A percentile compares a stretch with the other conserved stretches of the same genome.
These are phyloP conservation scores for Chaetomium fimeti DNA, from an alignment of 495 filamentous ascomycete genomes.

Conservation along the genomic window DNA sequence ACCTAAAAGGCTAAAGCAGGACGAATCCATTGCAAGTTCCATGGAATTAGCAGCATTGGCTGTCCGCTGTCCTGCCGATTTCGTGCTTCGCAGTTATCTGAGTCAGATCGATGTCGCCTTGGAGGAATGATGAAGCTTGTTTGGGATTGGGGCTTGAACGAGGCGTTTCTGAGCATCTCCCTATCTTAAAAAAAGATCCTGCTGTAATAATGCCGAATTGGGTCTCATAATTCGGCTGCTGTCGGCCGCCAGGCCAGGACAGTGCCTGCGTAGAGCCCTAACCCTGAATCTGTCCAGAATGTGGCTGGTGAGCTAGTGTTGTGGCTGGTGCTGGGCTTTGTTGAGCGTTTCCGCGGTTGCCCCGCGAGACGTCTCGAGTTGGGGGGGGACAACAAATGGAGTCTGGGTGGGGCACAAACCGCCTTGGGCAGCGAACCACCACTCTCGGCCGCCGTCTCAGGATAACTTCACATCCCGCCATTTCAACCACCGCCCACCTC, in stretches of 20 bases:
- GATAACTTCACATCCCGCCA: conserved; percentile 10
- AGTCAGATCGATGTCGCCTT: not conserved
- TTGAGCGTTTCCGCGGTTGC: conserved; percentile 18
- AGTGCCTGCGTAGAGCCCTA: not conserved
- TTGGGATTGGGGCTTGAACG: not conserved
- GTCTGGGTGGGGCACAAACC: conserved; percentile 11
- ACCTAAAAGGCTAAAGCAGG: no score
- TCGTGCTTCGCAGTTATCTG: no score
- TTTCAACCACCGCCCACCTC: conserved; percentile 9
- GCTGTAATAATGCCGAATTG: no score
- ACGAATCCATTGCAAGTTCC: no score
- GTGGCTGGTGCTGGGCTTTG: no score
- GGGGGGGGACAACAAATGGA: conserved; percentile 15
- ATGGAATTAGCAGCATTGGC: no score
- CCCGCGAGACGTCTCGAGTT: conserved; percentile 11
- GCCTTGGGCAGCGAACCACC: not conserved
- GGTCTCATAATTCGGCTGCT: no score
- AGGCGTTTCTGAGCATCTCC: not conserved
- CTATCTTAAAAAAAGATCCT: no score
- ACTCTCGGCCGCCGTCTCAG: not conserved
- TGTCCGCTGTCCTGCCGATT: no score
- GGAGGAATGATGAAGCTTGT: not conserved
- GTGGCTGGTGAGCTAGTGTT: not conserved
- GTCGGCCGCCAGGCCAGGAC: not conserved
- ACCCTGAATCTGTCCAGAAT: not conserved